phyloP scores from a whole-genome alignment of 805 yeast genomes.

The Lachancea dasiensis region DNA sequence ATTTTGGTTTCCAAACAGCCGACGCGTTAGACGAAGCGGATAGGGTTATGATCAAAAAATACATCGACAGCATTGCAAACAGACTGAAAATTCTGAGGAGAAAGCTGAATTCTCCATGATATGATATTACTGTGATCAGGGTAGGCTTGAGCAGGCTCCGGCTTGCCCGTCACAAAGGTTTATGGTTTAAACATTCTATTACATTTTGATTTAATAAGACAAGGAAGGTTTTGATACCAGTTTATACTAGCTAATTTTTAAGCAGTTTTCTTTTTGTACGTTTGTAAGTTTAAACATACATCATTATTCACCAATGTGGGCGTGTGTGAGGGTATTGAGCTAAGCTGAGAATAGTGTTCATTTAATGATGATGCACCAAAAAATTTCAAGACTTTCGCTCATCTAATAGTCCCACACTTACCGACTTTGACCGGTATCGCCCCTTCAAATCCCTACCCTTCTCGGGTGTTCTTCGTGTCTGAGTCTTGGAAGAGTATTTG shows the following conservation, averaged over 20 bases:
- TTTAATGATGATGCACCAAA: no score
- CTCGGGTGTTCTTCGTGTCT: conserved; percentile 1
- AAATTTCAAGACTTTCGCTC: conserved; percentile 1
- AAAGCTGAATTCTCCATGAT: conserved; percentile 37
- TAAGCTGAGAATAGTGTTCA: no score
- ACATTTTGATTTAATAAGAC: neutral
- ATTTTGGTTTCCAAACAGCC: conserved; percentile 29
- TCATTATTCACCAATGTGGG: neutral
- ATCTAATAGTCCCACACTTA: conserved; percentile 11
- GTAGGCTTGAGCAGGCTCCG: neutral
- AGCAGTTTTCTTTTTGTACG: neutral
- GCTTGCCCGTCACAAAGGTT: no score
- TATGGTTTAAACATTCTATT: neutral
- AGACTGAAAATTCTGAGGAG: conserved; percentile 65
- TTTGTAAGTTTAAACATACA: neutral
- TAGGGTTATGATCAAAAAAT: conserved; percentile 65
- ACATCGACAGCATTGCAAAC: conserved; percentile 75
- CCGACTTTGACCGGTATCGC: conserved; percentile 12
- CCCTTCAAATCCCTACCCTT: conserved; percentile 5
- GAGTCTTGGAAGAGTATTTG: conserved; percentile 5
- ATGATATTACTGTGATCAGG: neutral
- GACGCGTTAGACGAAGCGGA: conserved; percentile 65
- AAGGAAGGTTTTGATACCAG: neutral
- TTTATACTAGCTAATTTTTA: conserved; percentile 1
- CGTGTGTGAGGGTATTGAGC: neutral